Conservation (phyloP, 257 asterid genomes). For the Anisodus tanguticus region DNA sequence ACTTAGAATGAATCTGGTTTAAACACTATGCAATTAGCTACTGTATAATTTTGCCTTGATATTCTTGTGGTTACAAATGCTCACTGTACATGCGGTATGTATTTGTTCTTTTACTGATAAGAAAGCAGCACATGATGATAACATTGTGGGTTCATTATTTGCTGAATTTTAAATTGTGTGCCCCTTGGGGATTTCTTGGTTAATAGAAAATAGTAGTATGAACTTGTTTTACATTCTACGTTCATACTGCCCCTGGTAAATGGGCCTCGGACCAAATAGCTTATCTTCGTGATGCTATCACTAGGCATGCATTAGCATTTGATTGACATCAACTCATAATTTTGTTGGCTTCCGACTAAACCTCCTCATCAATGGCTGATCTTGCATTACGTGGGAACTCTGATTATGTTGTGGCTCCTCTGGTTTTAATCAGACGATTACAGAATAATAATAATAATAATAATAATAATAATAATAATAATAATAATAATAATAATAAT, state of each 20-base stretch:
- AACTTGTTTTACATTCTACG: background rate
- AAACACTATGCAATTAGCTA: background rate
- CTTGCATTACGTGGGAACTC: background rate
- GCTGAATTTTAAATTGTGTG: too few relatives aligned
- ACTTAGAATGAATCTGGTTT: background rate
- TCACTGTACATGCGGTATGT: background rate
- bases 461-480: too few relatives aligned
- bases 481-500: too few relatives aligned
- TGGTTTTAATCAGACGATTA: background rate
- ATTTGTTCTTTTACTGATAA: background rate
- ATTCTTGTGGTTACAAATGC: background rate
- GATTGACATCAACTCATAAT: background rate
- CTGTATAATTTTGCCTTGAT: background rate
- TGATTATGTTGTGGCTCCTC: background rate
- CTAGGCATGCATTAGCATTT: conserved; percentile 1
- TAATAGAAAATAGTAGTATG: background rate
- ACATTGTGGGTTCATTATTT: background rate
- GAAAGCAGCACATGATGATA: background rate
- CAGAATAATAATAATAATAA: background rate
- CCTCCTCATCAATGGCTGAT: background rate
- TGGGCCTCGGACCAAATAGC: background rate
- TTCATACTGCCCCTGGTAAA: background rate
- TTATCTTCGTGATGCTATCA: background rate
- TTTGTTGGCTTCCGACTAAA: background rate
- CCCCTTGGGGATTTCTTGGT: background rate